A percentile compares a stretch with the other conserved stretches of the same genome.
These are phyloP conservation scores for Sporothrix phasma DNA, from an alignment of 2,329 filamentous ascomycete species.

Conservation along the genomic window DNA sequence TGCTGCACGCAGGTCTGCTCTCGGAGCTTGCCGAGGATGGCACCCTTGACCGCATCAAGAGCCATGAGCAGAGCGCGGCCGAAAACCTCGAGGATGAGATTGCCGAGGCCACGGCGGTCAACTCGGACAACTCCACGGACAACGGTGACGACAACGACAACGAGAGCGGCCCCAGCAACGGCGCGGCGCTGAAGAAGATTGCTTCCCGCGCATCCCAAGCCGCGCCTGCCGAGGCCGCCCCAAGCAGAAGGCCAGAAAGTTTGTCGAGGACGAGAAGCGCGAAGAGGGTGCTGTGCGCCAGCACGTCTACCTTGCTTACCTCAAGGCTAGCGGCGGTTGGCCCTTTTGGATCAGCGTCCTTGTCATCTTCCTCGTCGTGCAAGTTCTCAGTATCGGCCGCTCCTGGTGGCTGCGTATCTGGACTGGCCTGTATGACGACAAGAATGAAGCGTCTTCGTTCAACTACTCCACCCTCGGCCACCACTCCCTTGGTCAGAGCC, in stretches of 20 bases:
- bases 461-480: constrained; percentile 10
- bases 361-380: constrained; percentile 43
- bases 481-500: not conserved
- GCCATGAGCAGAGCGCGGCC: constrained; percentile 39
- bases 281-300: constrained; percentile 60
- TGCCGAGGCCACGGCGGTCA: constrained; percentile 37
- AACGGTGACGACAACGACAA: constrained; percentile 28
- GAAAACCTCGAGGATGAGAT: constrained; percentile 40
- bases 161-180: constrained; percentile 40
- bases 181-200: constrained; percentile 14
- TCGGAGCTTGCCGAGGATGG: constrained; percentile 53
- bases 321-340: constrained; percentile 55
- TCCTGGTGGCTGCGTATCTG: constrained; percentile 57
- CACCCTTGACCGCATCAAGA: constrained; percentile 46
- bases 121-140: constrained; percentile 33
- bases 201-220: constrained; percentile 11
- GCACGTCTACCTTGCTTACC: constrained; percentile 57
- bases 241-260: constrained; percentile 53
- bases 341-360: constrained; percentile 49
- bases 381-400: constrained; percentile 45
- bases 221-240: constrained; percentile 22
- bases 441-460: constrained; percentile 16
- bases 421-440: constrained; percentile 39
- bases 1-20: constrained; percentile 54
- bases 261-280: constrained; percentile 64